Base-by-base conservation (phyloP, 257 asterid genomes). In the Solanum okadae region DNA sequence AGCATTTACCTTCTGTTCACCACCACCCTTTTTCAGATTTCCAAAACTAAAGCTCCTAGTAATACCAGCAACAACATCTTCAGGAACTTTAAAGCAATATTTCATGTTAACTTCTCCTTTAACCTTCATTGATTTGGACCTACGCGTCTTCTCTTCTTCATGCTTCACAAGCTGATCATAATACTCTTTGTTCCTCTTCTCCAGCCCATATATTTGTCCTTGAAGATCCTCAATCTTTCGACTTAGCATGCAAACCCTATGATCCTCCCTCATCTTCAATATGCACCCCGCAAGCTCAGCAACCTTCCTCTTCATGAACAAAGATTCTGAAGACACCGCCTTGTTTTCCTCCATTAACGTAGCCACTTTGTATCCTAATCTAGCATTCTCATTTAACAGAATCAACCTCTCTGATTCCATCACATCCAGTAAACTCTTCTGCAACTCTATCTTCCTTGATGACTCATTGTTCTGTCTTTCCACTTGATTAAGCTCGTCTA, bases 181-280 rank as follows among this genome's bases (percentile, higher is more conserved):
- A 42, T 95, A 95, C 89, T 96, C 99, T 89, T 93, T 94, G 90
- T 97, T 97, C 94, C 95, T 93, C 94, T 93, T 94, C 94, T 97
- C 99, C 92, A 97, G 78, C 75, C 96, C 95, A 12, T 93, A 87
- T 37, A 97, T 93, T 92, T 96, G 99, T 67, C 94, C 96, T 59
- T 96, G 99, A 18, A 97, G 98, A 90, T 97, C 99, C 95, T 97
- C 98, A n/a, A 97, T 96, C 91, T 96, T 95, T 79, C 91, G 88
- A 89, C 98, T 97, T 91, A 97, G 94, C 93, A 93, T 84, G 85
- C 93, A 94, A 4, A 94, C 99, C 90, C 99, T 89, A 52, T 94
- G 93, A 93, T 97, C 99, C 88, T 97, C 99, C 92, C 99, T 93
- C 70, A 93, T 88, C 94, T 96, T 94, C 91, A 97, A 83, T 75